Conservation (phyloP, 2,329 filamentous ascomycete genomes). For the Thermothelomyces thermophilus region DNA sequence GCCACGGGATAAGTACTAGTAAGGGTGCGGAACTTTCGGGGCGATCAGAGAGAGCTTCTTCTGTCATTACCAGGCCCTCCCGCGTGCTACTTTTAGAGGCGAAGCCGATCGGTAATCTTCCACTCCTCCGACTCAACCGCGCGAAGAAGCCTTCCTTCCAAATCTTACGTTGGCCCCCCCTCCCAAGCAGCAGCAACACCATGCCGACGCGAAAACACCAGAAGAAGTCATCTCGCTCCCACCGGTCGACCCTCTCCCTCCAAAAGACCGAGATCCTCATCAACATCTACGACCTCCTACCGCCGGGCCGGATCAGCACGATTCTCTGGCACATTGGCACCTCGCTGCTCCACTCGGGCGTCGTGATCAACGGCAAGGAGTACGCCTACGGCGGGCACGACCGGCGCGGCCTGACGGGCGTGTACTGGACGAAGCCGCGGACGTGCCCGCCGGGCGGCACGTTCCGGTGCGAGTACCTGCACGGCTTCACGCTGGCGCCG, state of each 20-base stretch:
- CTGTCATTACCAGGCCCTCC: too few species aligned
- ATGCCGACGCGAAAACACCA: constrained; percentile 40
- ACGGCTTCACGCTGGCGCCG: constrained; percentile 68
- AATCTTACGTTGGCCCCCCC: too few species aligned
- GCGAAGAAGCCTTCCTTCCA: too few species aligned
- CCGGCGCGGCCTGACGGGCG: constrained; percentile 62
- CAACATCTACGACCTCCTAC: constrained; percentile 71
- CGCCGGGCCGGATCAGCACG: constrained; percentile 69
- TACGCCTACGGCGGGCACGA: constrained; percentile 84
- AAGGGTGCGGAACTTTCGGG: too few species aligned
- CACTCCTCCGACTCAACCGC: too few species aligned
- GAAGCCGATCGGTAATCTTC: too few species aligned
- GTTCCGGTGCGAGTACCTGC: constrained; percentile 67
- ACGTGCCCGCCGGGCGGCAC: constrained; percentile 70
- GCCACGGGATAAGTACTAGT: too few species aligned
- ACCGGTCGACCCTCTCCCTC: constrained; percentile 61
- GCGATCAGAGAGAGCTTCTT: too few species aligned
- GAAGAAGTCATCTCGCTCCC: constrained; percentile 37
- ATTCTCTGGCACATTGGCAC: constrained; percentile 71
- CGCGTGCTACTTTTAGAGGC: too few species aligned
- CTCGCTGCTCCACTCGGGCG: constrained; percentile 73
- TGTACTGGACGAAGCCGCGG: constrained; percentile 73
- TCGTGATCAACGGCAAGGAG: constrained; percentile 72
- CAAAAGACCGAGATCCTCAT: constrained; percentile 69
- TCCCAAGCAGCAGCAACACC: too few species aligned